phyloP scores from a whole-genome alignment of 2,329 filamentous ascomycete species.

The Botryotinia narcissicola region DNA sequence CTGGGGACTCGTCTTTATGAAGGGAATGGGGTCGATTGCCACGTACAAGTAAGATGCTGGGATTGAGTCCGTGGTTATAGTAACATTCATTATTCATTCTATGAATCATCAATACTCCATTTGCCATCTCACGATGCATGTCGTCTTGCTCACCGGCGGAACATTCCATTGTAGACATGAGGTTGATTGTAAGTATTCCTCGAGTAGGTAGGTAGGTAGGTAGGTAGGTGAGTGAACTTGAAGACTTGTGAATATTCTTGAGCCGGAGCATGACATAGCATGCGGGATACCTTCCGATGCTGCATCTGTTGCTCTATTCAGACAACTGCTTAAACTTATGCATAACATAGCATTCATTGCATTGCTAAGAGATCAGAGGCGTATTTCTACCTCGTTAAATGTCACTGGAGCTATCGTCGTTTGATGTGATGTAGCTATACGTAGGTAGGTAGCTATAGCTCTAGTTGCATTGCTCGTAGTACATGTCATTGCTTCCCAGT shows the following conservation, averaged over 20 bases:
- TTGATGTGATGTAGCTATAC: too few relatives aligned
- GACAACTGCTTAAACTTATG: not conserved
- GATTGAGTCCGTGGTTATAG: not conserved
- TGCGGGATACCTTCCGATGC: not conserved
- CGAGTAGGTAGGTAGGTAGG: too few relatives aligned
- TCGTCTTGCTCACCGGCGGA: constrained; percentile 12
- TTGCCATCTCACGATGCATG: constrained; percentile 20
- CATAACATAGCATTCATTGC: constrained; percentile 1
- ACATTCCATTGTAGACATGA: not conserved
- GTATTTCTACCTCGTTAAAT: not conserved
- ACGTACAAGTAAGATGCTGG: not conserved
- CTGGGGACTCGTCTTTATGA: not conserved
- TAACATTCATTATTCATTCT: not conserved
- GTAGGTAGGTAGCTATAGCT: not conserved
- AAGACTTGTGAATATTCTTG: not conserved
- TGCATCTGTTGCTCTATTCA: not conserved
- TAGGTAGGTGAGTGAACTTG: not conserved
- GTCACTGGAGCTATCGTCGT: not conserved
- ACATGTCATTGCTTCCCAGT: not conserved
- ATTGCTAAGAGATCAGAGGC: not conserved
- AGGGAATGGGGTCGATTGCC: not conserved
- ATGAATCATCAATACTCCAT: not conserved
- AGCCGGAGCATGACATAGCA: not conserved
- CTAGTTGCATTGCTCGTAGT: not conserved
- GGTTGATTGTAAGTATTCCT: too few relatives aligned